Base-by-base conservation (phyloP, 257 asterid genomes). In the Hygrophila difformis region DNA sequence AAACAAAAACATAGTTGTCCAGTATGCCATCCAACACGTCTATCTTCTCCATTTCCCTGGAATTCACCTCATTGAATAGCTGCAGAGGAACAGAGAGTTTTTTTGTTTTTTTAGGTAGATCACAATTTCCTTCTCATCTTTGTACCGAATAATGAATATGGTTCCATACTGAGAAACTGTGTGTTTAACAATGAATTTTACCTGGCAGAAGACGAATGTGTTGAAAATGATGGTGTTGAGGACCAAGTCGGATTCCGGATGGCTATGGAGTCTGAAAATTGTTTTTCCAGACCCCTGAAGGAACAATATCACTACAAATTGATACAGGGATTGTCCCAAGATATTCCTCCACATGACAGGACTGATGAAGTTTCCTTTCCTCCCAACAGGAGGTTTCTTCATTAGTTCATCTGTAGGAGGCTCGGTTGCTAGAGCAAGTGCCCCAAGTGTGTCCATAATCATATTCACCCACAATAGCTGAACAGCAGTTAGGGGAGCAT, bases 361-460 rank as follows among this genome's bases (percentile, higher is more conserved):
- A 21, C 63, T 85, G 18, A 89, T 89, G 69, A 89, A 89, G 57
- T 66, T 79, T 20, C 94, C 96, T 0, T 68, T 66, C 67, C 96
- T 71, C 50, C 98, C 96, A 6, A 89, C 96, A 0, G 98, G 98
- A 8, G 85, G 22, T 60, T 84, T 77, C 65, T 85, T 85, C 98
- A 89, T 85, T 12, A 84, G 76, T 19, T 77, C 94, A 1, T 79
- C 93, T 1, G 78, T 68, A 0, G 98, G 96, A 13, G 98, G 96
- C 72, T 89, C 98, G 0, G 97, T 88, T 48, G 97, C 97, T 6
- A 88, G 70, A 8, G 95, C 97, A 29, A 88, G 94, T 17, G 98
- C 98, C 5, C 98, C 98, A 8, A 89, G 65, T 2, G 96, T 89
- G 72, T 89, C 98, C 98, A 89, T 89, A 39, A 89, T 89, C 98